These are phyloP conservation scores for Centella asiatica DNA, from an alignment of 129 eudicot genomes.

Conservation along the genomic window DNA sequence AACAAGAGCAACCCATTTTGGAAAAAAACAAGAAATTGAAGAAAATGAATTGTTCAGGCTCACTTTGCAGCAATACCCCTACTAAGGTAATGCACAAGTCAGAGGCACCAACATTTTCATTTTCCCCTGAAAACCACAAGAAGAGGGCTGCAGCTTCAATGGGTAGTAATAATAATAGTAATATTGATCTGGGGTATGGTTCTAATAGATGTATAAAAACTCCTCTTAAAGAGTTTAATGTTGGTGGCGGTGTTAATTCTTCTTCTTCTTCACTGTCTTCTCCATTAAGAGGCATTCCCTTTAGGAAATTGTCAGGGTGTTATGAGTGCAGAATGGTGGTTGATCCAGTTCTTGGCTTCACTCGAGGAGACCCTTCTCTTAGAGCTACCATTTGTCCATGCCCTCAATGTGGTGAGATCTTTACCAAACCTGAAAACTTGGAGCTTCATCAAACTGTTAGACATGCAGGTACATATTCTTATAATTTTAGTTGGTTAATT, in stretches of 20 bases:
- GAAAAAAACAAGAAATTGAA: slow-evolving; percentile 29
- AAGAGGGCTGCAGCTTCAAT: slow-evolving; percentile 16
- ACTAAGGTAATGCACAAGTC: slow-evolving; percentile 55
- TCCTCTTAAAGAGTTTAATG: slow-evolving; percentile 11
- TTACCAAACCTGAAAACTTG: slow-evolving; percentile 69
- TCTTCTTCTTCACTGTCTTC: slow-evolving; percentile 29
- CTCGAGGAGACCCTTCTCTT: slow-evolving; percentile 62
- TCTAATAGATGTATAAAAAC: slow-evolving; percentile 23
- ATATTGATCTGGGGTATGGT: background rate
- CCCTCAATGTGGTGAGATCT: slow-evolving; percentile 75
- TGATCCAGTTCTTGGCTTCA: slow-evolving; percentile 56
- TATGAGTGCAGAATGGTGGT: slow-evolving; percentile 85
- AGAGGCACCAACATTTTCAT: slow-evolving; percentile 6
- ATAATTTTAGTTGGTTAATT: background rate
- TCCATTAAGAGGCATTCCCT: slow-evolving; percentile 53
- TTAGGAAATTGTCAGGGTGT: slow-evolving; percentile 79
- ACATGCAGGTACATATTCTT: slow-evolving; percentile 74
- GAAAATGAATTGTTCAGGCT: slow-evolving; percentile 52
- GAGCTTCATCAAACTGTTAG: slow-evolving; percentile 86
- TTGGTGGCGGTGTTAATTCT: slow-evolving; percentile 2
- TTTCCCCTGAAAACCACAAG: slow-evolving; percentile 25
- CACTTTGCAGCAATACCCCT: slow-evolving; percentile 43
- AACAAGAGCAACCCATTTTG: slow-evolving; percentile 16
- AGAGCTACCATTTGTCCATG: slow-evolving; percentile 63
- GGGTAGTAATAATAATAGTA: background rate